phyloP scores from a whole-genome alignment of 805 yeast species.

The Cyberlindnera samutprakarnensis region DNA sequence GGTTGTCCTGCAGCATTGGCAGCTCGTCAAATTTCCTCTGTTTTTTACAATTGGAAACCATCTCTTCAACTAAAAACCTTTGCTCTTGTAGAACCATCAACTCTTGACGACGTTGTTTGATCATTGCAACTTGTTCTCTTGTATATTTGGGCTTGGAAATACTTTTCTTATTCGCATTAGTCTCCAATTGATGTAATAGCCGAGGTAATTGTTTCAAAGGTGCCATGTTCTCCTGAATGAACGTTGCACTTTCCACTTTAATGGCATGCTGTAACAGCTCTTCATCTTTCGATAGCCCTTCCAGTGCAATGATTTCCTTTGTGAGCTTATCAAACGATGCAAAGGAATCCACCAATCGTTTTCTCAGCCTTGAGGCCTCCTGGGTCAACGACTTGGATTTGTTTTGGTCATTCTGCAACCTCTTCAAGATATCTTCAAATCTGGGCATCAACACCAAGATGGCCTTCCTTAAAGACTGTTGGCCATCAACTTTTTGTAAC shows the following conservation, averaged over 20 bases:
- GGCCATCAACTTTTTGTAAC: slow-evolving; percentile 32
- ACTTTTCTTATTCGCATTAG: slow-evolving; percentile 8
- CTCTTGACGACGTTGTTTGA: slow-evolving; percentile 58
- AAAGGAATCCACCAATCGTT: slow-evolving; percentile 40
- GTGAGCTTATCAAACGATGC: slow-evolving; percentile 43
- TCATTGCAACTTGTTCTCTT: slow-evolving; percentile 41
- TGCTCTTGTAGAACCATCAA: slow-evolving; percentile 87
- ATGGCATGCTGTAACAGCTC: slow-evolving; percentile 44
- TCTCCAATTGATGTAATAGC: slow-evolving; percentile 24
- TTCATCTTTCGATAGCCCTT: slow-evolving; percentile 35
- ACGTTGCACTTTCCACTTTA: slow-evolving; percentile 46
- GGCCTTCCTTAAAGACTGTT: slow-evolving; percentile 29
- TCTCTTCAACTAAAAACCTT: slow-evolving; percentile 56
- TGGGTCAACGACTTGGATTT: slow-evolving; percentile 23
- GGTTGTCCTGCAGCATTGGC: slow-evolving; percentile 47
- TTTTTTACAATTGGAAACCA: slow-evolving; percentile 54
- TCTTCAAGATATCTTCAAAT: slow-evolving; percentile 32
- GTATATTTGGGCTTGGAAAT: slow-evolving; percentile 16
- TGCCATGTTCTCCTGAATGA: slow-evolving; percentile 60
- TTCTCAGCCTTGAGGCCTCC: slow-evolving; percentile 34
- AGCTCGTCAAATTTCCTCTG: slow-evolving; percentile 75
- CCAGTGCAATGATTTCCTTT: slow-evolving; percentile 31
- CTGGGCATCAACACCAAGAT: slow-evolving; percentile 34
- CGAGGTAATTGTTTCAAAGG: slow-evolving; percentile 56
- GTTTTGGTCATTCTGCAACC: slow-evolving; percentile 26